phyloP scores from a whole-genome alignment of 345 rosid genomes.

The Melaleuca alternifolia region DNA sequence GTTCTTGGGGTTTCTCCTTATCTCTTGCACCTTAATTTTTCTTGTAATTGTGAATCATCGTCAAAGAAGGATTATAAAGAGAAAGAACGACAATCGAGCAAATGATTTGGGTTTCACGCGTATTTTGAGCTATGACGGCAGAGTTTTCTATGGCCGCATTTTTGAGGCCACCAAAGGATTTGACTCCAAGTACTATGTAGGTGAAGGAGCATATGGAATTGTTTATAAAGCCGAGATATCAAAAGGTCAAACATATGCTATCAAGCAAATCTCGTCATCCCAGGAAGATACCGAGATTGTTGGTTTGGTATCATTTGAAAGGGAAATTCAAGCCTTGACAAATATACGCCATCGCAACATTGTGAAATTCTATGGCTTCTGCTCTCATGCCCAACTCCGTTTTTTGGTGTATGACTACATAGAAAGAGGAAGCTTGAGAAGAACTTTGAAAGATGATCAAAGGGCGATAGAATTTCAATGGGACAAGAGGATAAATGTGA shows the following conservation, averaged over 20 bases:
- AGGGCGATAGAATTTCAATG: background rate
- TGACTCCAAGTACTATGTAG: background rate
- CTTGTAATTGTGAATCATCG: background rate
- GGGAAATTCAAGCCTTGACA: background rate
- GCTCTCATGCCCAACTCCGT: background rate
- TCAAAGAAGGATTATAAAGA: background rate
- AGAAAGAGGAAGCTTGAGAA: background rate
- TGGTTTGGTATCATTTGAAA: background rate
- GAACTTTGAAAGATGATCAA: background rate
- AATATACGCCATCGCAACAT: background rate
- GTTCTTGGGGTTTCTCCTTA: background rate
- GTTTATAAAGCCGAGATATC: background rate
- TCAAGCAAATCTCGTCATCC: background rate
- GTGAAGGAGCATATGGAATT: background rate
- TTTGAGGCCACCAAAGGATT: background rate
- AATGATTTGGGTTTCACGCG: background rate
- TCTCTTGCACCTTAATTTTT: background rate
- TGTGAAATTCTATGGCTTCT: background rate
- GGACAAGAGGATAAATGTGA: background rate
- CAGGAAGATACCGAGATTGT: background rate
- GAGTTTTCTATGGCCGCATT: background rate
- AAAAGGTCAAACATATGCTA: background rate
- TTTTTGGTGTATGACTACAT: background rate
- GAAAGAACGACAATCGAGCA: background rate
- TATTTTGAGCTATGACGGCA: background rate